Evolutionary conservation across 2,329 filamentous ascomycete genomes (phyloP).

Genomic region (Epichloe uncinata): DNA sequence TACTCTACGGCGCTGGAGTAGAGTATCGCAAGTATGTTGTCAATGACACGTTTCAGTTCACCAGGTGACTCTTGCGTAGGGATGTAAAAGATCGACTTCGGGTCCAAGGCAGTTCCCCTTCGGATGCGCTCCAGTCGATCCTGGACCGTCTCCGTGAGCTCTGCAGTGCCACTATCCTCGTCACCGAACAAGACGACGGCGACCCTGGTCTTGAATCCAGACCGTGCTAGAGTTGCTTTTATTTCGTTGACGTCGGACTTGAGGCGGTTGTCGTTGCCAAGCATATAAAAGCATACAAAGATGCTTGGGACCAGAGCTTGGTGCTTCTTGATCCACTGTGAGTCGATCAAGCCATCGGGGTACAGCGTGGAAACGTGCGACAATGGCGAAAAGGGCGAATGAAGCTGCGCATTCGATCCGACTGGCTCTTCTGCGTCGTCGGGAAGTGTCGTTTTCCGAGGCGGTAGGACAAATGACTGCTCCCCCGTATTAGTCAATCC

Average conservation of each 20-base stretch:
- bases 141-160: slow-evolving; percentile 50
- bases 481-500: slow-evolving; percentile 13
- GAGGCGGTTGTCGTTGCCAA: slow-evolving; percentile 72
- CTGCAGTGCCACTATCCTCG: slow-evolving; percentile 13
- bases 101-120: slow-evolving; percentile 64
- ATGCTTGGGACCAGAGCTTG: slow-evolving; percentile 71
- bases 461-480: slow-evolving; percentile 43
- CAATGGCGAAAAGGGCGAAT: slow-evolving; percentile 84
- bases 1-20: slow-evolving; percentile 73
- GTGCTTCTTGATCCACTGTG: slow-evolving; percentile 78
- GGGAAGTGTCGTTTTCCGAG: slow-evolving; percentile 41
- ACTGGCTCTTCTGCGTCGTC: slow-evolving; percentile 36
- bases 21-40: slow-evolving; percentile 57
- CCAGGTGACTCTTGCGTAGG: slow-evolving; percentile 57
- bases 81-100: slow-evolving; percentile 76
- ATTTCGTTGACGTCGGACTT: slow-evolving; percentile 76
- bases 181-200: slow-evolving; percentile 46
- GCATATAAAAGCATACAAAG: slow-evolving; percentile 67
- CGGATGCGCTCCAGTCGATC: slow-evolving; percentile 70
- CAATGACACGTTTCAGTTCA: slow-evolving; percentile 61
- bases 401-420: slow-evolving; percentile 44
- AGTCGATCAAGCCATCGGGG: slow-evolving; percentile 76
- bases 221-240: slow-evolving; percentile 51
- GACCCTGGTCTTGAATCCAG: slow-evolving; percentile 66
- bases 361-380: slow-evolving; percentile 73